Conservation (phyloP, 2,329 filamentous ascomycete genomes). For the Westerdykella ornata region DNA sequence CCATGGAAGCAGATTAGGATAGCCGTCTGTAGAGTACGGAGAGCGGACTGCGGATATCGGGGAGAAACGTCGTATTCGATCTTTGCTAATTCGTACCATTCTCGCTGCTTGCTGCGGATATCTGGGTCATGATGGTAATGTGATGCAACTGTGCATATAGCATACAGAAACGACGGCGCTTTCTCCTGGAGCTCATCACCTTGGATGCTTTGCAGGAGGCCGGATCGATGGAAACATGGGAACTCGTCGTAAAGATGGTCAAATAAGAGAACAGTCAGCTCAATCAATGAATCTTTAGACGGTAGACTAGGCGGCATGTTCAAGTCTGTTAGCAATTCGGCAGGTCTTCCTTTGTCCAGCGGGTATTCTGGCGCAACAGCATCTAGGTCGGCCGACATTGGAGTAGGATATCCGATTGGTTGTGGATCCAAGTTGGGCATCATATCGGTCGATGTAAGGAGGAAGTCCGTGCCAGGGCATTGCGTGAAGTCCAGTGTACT, state of each 20-base stretch:
- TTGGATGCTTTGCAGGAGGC: constrained; percentile 13
- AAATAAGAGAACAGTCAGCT: constrained; percentile 25
- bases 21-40: constrained; percentile 24
- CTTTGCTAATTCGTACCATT: constrained; percentile 28
- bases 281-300: constrained; percentile 8
- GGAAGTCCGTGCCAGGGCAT: constrained; percentile 7
- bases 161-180: constrained; percentile 19
- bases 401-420: constrained; percentile 3
- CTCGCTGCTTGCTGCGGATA: constrained; percentile 13
- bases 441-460: background rate
- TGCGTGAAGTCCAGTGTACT: constrained; percentile 6
- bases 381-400: background rate
- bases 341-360: too few relatives aligned
- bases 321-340: constrained; percentile 6
- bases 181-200: constrained; percentile 13
- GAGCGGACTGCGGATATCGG: constrained; percentile 11
- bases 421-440: background rate
- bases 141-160: constrained; percentile 23
- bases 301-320: constrained; percentile 12
- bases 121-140: constrained; percentile 16
- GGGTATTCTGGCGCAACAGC: too few relatives aligned
- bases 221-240: constrained; percentile 25
- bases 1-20: constrained; percentile 20
- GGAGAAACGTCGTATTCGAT: constrained; percentile 21
- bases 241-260: constrained; percentile 16